A percentile compares a stretch with the other conserved stretches of the same genome.
Evolutionary conservation across 2,329 filamentous ascomycete species (phyloP).

Genomic region (Epichloe coenophiala): DNA sequence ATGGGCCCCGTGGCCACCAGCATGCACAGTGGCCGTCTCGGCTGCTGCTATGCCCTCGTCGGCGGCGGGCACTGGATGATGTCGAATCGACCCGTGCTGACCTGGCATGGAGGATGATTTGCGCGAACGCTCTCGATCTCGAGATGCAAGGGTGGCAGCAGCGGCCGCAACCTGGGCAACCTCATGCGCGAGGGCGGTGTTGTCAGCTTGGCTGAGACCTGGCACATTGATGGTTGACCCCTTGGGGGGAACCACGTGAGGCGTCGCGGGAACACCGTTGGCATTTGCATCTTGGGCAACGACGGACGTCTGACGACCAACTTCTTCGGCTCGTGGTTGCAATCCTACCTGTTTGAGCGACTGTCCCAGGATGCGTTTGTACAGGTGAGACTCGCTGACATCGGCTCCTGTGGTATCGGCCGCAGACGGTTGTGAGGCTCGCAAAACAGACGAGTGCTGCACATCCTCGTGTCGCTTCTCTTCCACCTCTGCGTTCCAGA

Average conservation of each 20-base stretch:
- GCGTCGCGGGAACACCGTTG: conserved; percentile 37
- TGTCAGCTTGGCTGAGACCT: conserved; percentile 71
- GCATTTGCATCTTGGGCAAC: conserved; percentile 18
- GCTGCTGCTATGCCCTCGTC: conserved; percentile 17
- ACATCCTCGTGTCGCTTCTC: conserved; percentile 57
- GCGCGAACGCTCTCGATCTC: conserved; percentile 40
- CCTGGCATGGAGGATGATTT: conserved; percentile 22
- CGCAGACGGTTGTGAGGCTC: conserved; percentile 23
- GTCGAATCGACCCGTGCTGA: conserved; percentile 11
- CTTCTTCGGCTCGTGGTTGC: conserved; percentile 35
- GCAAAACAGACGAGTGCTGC: conserved; percentile 19
- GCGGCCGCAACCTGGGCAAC: conserved; percentile 91
- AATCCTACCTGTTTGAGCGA: conserved; percentile 75
- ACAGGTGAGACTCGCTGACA: conserved; percentile 76
- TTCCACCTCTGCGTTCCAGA: conserved; percentile 79
- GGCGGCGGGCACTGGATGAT: conserved; percentile 19
- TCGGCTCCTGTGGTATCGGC: conserved; percentile 44
- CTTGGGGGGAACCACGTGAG: conserved; percentile 73
- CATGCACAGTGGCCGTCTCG: conserved; percentile 20
- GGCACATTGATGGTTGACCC: conserved; percentile 42
- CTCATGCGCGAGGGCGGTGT: conserved; percentile 66
- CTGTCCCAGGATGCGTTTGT: conserved; percentile 86
- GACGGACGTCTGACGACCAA: conserved; percentile 25
- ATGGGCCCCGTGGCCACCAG: conserved; percentile 53
- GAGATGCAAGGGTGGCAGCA: conserved; percentile 73